phyloP scores from a whole-genome alignment of 169 alveolate species.

The Amoebophrya sp. region DNA sequence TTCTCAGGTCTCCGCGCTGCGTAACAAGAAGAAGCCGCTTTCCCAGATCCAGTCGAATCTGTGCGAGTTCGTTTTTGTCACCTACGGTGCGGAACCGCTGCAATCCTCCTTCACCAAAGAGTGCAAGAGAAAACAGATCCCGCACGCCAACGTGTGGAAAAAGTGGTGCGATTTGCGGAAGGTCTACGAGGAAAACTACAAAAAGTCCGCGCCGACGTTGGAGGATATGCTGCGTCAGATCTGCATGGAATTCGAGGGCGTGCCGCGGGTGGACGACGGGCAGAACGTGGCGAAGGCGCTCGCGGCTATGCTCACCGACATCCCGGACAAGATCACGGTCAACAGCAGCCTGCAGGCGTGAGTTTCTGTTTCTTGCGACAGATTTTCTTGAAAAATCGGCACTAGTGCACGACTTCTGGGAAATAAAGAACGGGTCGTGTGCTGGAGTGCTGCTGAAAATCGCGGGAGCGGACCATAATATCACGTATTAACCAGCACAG shows the following conservation, averaged over 20 bases:
- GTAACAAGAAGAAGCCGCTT: background rate
- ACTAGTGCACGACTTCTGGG: too few species aligned
- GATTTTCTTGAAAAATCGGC: too few species aligned
- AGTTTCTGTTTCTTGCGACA: too few species aligned
- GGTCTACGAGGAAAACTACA: background rate
- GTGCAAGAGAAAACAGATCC: background rate
- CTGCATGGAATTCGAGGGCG: background rate
- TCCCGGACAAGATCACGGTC: background rate
- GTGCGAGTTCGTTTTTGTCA: background rate
- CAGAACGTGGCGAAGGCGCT: background rate
- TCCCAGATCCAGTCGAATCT: background rate
- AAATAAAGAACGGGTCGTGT: too few species aligned
- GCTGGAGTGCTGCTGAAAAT: too few species aligned
- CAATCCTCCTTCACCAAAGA: background rate
- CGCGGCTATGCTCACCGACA: background rate
- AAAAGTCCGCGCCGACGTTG: background rate
- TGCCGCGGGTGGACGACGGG: background rate
- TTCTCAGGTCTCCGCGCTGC: background rate
- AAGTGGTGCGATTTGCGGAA: background rate
- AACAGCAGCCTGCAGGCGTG: too few species aligned
- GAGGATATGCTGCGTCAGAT: background rate
- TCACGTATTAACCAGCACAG: too few species aligned
- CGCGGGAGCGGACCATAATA: too few species aligned
- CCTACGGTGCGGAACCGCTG: background rate
- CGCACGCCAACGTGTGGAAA: background rate